Evolutionary conservation across 2,329 filamentous ascomycete species (phyloP).

Genomic region (Didymella sp.): DNA sequence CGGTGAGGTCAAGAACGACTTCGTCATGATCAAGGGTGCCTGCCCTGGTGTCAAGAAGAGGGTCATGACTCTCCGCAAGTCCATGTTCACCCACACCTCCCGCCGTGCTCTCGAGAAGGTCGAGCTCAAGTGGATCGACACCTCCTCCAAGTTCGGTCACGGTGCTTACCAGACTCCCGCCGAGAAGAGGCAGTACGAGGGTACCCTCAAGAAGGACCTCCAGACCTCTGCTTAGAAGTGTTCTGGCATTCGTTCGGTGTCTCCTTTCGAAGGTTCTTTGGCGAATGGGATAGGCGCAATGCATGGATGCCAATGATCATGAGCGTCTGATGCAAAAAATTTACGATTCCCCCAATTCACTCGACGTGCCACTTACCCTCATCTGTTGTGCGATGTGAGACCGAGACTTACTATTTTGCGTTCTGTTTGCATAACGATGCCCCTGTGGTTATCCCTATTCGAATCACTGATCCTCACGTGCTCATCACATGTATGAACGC

Average conservation of each 20-base stretch:
- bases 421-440: not conserved
- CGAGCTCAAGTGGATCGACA: constrained; percentile 99
- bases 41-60: constrained; percentile 99
- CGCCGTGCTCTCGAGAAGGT: constrained; percentile 98
- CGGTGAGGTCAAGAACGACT: constrained; percentile 99
- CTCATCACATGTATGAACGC: too few relatives aligned
- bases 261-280: constrained; percentile 46
- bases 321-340: constrained; percentile 46
- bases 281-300: constrained; percentile 48
- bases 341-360: constrained; percentile 49
- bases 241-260: constrained; percentile 37
- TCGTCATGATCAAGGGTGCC: constrained; percentile 96
- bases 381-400: not conserved
- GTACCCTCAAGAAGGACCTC: constrained; percentile 99
- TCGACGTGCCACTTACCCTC: not conserved
- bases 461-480: not conserved
- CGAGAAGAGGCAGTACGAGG: constrained; percentile 98
- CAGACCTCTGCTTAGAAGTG: constrained; percentile 60
- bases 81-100: constrained; percentile 96
- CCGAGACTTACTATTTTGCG: not conserved
- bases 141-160: constrained; percentile 99
- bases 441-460: too few relatives aligned
- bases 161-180: constrained; percentile 98
- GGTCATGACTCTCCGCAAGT: constrained; percentile 98
- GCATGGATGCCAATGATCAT: constrained; percentile 42